Percentiles rank a stretch among this genome's conserved stretches.
Conservation (phyloP, 306 rosid genomes). For the Macrotyloma uniflorum region DNA sequence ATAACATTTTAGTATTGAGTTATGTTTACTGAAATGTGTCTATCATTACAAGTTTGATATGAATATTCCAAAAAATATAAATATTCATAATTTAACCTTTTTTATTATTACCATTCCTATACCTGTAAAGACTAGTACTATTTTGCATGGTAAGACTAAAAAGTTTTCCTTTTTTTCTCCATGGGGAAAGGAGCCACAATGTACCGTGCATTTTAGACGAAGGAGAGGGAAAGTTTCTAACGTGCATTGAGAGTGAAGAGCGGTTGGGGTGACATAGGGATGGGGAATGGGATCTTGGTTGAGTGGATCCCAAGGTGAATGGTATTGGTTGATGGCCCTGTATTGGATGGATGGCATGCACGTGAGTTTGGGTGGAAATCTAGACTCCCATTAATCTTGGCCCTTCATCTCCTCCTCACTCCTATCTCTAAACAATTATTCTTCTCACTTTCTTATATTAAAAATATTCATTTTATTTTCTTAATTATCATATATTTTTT, state of each 20-base stretch:
- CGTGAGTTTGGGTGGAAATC: constrained; percentile 31
- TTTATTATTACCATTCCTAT: not conserved
- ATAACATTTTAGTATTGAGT: no score
- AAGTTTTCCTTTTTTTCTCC: not conserved
- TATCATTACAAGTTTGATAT: no score
- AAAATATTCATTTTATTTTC: no score
- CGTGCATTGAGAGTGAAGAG: not conserved
- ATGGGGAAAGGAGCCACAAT: not conserved
- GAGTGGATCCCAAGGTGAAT: constrained; percentile 39
- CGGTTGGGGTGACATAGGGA: not conserved
- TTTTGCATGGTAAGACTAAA: no score
- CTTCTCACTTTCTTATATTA: no score
- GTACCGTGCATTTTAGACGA: constrained; percentile 32
- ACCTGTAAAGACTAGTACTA: no score
- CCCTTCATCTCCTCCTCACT: not conserved
- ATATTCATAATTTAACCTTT: no score
- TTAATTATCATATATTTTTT: no score
- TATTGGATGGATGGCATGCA: constrained; percentile 36
- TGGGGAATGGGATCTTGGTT: not conserved
- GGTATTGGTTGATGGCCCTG: not conserved
- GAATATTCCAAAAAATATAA: no score
- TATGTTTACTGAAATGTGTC: no score
- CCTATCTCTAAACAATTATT: not conserved
- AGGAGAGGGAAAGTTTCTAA: not conserved
- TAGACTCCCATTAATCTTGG: not conserved